Base-by-base conservation (phyloP, 768 basidiomycete genomes). In the Hemileccinum rubropunctum region DNA sequence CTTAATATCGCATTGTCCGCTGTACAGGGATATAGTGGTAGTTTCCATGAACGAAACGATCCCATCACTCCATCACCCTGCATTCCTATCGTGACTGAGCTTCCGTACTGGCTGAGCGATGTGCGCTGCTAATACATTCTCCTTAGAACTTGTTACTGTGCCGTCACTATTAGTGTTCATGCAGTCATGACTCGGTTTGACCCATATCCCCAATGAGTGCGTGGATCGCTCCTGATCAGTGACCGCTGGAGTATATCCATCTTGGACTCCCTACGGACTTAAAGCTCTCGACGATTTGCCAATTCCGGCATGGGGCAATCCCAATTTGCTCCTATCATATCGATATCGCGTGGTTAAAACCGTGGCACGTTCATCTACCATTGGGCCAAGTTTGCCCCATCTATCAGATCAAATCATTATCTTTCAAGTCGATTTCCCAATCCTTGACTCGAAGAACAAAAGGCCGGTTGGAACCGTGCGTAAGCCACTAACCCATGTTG, bases 1-100 rank as follows among this genome's bases (percentile, higher is more conserved):
- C 57, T 42, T 32, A 35, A 63, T 65, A 18, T 45, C 23, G 55
- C 58, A 55, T 60, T 60, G 61, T 65, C 35, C 47, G 52, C 60
- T 56, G 26, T 17, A 58, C 52, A 30, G 50, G 63, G 62, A 32
- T 57, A 65, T 51, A 53, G 59, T 41, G 40, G 18, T 9, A 6
- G 14, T 41, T 53, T 63, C 53, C 49, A 41, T 26, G 34, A 45
- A 38, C 27, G 47, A 38, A 48, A 51, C 38, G 26, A 28, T 48
- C 42, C 35, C 51, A 51, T 51, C 50, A 45, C 9, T 9, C 27
- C 27, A 9, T 28, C 27, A 28, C 27, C n/a, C 34, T 43, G 30
- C 45, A 51, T 59, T 52, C 41, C 39, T 35, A 30, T 52, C 57
- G 47, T 40, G 20, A 51, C 52, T 47, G 52, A 56, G 48, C 27